These are phyloP conservation scores for Lasiosphaeria miniovina DNA, from an alignment of 495 filamentous ascomycete species.

Conservation along the genomic window DNA sequence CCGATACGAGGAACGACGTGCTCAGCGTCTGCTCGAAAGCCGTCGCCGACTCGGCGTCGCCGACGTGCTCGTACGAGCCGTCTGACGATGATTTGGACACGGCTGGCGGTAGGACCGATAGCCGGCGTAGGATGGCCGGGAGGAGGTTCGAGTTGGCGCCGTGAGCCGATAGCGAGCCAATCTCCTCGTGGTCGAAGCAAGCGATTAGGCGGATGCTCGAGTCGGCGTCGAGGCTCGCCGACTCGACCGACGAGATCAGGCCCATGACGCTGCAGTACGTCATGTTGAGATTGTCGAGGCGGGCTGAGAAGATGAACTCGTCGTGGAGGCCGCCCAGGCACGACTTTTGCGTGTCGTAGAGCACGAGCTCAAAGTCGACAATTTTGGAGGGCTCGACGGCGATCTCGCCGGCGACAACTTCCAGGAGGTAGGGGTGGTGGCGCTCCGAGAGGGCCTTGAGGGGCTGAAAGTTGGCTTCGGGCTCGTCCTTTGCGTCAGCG, in stretches of 20 bases:
- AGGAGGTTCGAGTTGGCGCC: constrained; percentile 91
- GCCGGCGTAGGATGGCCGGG: constrained; percentile 80
- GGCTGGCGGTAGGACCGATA: constrained; percentile 69
- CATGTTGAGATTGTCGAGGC: constrained; percentile 94
- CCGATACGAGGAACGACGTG: constrained; percentile 91
- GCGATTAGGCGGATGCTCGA: constrained; percentile 80
- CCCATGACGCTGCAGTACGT: constrained; percentile 82
- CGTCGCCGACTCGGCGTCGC: constrained; percentile 50
- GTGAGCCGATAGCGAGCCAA: constrained; percentile 86
- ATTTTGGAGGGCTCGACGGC: constrained; percentile 66
- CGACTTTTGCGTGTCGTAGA: constrained; percentile 92
- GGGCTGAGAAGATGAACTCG: constrained; percentile 89
- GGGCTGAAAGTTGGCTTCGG: constrained; percentile 60
- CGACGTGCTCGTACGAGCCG: constrained; percentile 50
- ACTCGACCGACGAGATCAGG: constrained; percentile 73
- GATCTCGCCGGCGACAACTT: constrained; percentile 79
- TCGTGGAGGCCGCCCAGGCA: constrained; percentile 86
- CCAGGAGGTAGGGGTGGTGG: constrained; percentile 83
- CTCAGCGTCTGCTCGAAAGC: constrained; percentile 91
- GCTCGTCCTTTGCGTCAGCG: constrained; percentile 31
- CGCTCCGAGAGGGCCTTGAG: constrained; percentile 74
- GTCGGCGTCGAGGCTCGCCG: constrained; percentile 66
- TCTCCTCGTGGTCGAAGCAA: constrained; percentile 97
- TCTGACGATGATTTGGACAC: constrained; percentile 34
- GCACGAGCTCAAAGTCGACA: constrained; percentile 90